phyloP scores from a whole-genome alignment of 257 asterid genomes.

The Nyctanthes arbortristis region DNA sequence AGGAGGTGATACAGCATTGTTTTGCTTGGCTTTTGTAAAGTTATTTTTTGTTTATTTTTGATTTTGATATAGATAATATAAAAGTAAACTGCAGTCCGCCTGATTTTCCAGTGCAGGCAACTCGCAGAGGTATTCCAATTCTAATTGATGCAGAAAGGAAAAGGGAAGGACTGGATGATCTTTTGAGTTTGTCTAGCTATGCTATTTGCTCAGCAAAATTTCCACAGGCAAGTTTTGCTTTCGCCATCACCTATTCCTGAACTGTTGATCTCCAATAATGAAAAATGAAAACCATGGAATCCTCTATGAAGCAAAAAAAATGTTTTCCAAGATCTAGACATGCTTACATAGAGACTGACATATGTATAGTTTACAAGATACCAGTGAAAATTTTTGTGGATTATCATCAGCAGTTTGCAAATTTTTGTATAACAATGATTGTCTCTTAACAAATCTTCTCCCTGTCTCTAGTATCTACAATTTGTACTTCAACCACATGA shows the following conservation, averaged over 20 bases:
- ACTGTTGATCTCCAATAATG: background rate
- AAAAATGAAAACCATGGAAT: background rate
- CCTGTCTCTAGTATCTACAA: background rate
- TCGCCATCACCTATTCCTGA: conserved; percentile 9
- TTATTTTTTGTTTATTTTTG: conserved; percentile 5
- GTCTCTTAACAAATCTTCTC: background rate
- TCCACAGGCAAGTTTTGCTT: conserved; percentile 71
- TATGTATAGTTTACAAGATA: background rate
- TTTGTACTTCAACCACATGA: background rate
- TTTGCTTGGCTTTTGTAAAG: conserved; percentile 18
- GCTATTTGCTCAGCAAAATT: conserved; percentile 75
- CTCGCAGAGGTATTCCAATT: conserved; percentile 76
- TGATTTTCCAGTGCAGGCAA: conserved; percentile 90
- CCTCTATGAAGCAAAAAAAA: background rate
- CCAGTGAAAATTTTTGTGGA: background rate
- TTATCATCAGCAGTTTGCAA: conserved; percentile 1
- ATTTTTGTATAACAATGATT: conserved; percentile 2
- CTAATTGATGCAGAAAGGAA: conserved; percentile 83
- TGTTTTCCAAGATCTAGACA: background rate
- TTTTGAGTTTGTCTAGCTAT: conserved; percentile 64
- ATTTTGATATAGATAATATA: conserved; percentile 14
- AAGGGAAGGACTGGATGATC: conserved; percentile 87
- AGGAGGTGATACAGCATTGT: conserved; percentile 58
- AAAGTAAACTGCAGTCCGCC: conserved; percentile 38
- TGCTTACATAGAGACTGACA: background rate